A percentile compares a stretch with the other conserved stretches of the same genome.
These are phyloP conservation scores for Comarum palustre DNA, from an alignment of 306 rosid genomes.

Conservation along the genomic window DNA sequence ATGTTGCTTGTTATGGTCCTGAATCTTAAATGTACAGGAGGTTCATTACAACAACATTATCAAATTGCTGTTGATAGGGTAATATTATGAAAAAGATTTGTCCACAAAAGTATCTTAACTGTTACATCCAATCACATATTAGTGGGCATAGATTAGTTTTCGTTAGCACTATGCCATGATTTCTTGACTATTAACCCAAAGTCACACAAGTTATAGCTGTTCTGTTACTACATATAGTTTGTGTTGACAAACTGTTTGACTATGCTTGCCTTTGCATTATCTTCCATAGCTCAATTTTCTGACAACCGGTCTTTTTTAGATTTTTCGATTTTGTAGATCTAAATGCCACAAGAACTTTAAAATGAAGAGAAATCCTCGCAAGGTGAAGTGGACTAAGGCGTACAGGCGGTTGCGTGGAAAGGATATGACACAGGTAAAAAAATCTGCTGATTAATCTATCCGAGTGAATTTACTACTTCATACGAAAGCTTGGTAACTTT, in stretches of 20 bases:
- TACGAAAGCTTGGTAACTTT: not conserved
- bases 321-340: slow-evolving; percentile 82
- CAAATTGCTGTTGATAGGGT: no score
- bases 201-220: not conserved
- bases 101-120: no score
- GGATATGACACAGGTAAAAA: slow-evolving; percentile 82
- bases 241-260: not conserved
- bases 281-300: not conserved
- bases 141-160: not conserved
- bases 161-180: not conserved
- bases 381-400: slow-evolving; percentile 92
- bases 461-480: not conserved
- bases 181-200: not conserved
- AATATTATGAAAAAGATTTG: not conserved
- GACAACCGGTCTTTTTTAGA: slow-evolving; percentile 34
- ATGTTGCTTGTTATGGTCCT: not conserved
- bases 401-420: slow-evolving; percentile 72
- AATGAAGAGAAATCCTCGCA: slow-evolving; percentile 96
- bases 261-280: not conserved
- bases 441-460: slow-evolving; percentile 1
- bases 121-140: not conserved
- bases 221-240: not conserved
- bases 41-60: no score
- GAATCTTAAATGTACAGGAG: not conserved
- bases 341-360: slow-evolving; percentile 95